Conservation (phyloP, 169 alveolate genomes). For the Plasmodium yoelii region DNA sequence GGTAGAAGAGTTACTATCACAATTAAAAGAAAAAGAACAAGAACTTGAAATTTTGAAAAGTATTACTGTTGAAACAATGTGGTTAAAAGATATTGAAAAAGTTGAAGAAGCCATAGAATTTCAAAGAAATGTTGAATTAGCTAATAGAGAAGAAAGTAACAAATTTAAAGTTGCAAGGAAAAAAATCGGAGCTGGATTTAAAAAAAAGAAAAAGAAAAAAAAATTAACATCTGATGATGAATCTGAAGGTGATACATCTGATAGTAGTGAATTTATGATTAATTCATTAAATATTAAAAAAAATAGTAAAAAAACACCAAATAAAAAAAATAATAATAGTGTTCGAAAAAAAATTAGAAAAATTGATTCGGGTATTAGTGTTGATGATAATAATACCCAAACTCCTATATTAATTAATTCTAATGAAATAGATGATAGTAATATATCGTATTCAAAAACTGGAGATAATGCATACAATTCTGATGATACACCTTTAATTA, state of each 20-base stretch:
- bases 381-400: not conserved
- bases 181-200: conserved; percentile 19
- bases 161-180: conserved; percentile 63
- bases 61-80: conserved; percentile 83
- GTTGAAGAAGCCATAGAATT: conserved; percentile 79
- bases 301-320: conserved; percentile 15
- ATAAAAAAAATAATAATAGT: conserved; percentile 8
- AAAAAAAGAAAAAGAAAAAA: conserved; percentile 52
- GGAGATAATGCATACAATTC: not conserved
- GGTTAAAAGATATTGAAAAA: conserved; percentile 82
- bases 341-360: conserved; percentile 42
- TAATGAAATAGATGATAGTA: conserved; percentile 20
- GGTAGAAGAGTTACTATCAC: conserved; percentile 90
- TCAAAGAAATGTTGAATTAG: conserved; percentile 73
- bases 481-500: conserved; percentile 19
- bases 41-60: conserved; percentile 78
- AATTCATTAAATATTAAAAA: conserved; percentile 38
- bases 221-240: conserved; percentile 58
- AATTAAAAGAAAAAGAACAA: conserved; percentile 77
- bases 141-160: conserved; percentile 74
- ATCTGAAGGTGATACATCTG: conserved; percentile 68
- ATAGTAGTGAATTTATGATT: conserved; percentile 68
- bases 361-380: not conserved
- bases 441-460: conserved; percentile 10
- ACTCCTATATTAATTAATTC: conserved; percentile 5